Evolutionary conservation across 345 rosid species (phyloP).

Genomic region (Cardamine occulta): DNA sequence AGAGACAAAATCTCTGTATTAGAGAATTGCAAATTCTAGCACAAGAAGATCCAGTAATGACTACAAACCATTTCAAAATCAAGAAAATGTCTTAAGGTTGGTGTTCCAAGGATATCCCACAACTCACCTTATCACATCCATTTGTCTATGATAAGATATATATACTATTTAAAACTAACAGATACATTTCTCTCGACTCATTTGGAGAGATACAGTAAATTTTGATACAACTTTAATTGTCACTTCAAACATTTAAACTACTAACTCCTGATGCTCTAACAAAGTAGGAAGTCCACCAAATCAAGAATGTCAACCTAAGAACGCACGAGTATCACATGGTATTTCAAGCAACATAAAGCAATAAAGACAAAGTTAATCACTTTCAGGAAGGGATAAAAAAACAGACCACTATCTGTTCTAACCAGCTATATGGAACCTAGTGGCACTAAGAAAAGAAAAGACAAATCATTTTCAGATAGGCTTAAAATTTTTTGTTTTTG

Average conservation of each 20-base stretch:
- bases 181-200: constrained; percentile 9
- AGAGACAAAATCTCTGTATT: constrained; percentile 3
- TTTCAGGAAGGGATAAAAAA: constrained; percentile 30
- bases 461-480: constrained; percentile 37
- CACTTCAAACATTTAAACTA: not conserved
- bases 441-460: constrained; percentile 40
- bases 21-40: constrained; percentile 12
- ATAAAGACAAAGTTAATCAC: constrained; percentile 37
- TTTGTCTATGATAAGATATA: not conserved
- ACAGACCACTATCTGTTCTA: constrained; percentile 36
- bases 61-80: constrained; percentile 3
- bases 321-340: constrained; percentile 39
- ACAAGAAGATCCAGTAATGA: constrained; percentile 17
- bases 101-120: constrained; percentile 4
- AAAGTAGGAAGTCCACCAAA: constrained; percentile 27
- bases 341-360: constrained; percentile 32
- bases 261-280: constrained; percentile 5
- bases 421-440: constrained; percentile 43
- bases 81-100: constrained; percentile 13
- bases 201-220: constrained; percentile 5
- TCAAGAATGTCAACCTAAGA: constrained; percentile 28
- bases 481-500: not conserved
- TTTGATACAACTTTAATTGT: not conserved
- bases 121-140: not conserved
- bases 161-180: not conserved